A percentile compares a stretch with the other conserved stretches of the same genome.
These are phyloP conservation scores for Citrus australasica DNA, from an alignment of 345 rosid genomes.

Conservation along the genomic window DNA sequence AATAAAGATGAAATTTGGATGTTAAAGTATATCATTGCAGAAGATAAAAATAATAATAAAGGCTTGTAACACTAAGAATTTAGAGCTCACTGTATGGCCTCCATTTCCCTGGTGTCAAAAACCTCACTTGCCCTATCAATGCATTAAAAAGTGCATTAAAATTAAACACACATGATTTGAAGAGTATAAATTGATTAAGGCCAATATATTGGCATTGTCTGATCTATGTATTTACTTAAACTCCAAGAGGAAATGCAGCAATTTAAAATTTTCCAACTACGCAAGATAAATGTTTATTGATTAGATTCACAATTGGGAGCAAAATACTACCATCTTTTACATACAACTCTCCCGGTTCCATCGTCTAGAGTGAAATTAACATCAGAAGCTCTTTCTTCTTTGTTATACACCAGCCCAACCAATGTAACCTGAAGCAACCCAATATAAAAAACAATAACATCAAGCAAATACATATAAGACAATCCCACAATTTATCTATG, in stretches of 20 bases:
- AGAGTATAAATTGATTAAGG: background rate
- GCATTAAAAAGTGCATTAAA: background rate
- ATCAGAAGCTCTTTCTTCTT: constrained; percentile 55
- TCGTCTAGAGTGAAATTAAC: constrained; percentile 69
- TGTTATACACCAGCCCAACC: constrained; percentile 71
- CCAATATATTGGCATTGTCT: background rate
- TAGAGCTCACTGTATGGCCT: constrained; percentile 46
- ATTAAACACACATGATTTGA: background rate
- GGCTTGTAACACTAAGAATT: background rate
- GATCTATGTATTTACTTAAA: background rate
- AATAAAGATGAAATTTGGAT: background rate
- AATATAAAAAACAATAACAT: background rate
- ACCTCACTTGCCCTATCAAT: constrained; percentile 66
- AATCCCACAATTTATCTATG: background rate
- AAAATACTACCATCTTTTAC: constrained; percentile 69
- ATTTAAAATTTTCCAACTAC: background rate
- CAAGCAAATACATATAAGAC: background rate
- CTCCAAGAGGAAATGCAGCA: background rate
- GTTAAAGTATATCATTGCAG: background rate
- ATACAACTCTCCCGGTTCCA: constrained; percentile 79
- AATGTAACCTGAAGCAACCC: constrained; percentile 52
- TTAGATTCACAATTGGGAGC: background rate
- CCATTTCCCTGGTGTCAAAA: constrained; percentile 68
- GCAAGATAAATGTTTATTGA: background rate
- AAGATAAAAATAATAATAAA: background rate